Evolutionary conservation across 129 eudicot species (phyloP), one percentile per base, ranked within the genome.

Genomic region (Deinandra increscens): DNA sequence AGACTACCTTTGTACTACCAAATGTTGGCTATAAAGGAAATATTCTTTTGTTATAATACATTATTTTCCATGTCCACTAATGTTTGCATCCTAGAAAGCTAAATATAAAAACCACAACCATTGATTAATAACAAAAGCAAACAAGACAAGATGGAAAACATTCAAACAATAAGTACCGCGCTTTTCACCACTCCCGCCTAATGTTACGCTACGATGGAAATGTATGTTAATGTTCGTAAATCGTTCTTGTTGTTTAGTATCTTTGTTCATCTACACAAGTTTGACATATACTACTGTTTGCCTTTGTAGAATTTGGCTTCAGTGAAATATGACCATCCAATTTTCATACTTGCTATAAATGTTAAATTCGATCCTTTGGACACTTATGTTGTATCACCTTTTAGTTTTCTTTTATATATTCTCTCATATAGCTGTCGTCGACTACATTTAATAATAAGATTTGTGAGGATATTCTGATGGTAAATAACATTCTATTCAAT

Each of bases 11-110:
- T 59, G 75, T 68, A 60, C 70, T 76, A 45, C 62, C 72, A 29
- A 58, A 75, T 59, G 41, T 75, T 48, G 38, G 75, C 64, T 13
- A 20, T 38, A 76, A 76, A 68, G 56, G 54, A 58, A 66, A 48
- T 75, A 76, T 76, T 76, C 80, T 39, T 65, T 26, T 60, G 43
- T 53, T 60, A 26, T 48, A 68, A 46, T 39, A 59, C 26, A 9
- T 22, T 46, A 17, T 59, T 50, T 15, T 17, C 68, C 66, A 42
- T 50, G 50, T 49, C 80, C 80, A 76, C 80, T 76, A 76, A 60
- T 76, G 51, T 60, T 46, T 68, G 80, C 75, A 76, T 76, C 75
- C 60, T 76, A 22, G 56, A 76, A 76, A 68, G 75, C 39, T 45
- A 50, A 60, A 48, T 48, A 48, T 4, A 34, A 39, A 68, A 69